Conservation (phyloP, 2,329 filamentous ascomycete species). For the Epichloe scottii region DNA sequence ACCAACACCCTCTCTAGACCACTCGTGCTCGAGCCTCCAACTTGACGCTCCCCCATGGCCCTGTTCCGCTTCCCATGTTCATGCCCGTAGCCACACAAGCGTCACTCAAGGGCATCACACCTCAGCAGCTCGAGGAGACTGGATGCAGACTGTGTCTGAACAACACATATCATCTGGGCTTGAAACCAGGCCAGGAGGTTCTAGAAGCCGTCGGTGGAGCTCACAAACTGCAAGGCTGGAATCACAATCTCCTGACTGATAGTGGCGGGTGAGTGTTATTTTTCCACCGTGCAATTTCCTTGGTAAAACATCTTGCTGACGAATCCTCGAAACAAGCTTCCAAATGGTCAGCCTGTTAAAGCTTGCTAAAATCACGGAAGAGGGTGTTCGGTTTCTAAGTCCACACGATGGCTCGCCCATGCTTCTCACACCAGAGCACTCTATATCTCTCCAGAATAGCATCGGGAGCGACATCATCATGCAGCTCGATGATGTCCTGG, state of each 20-base stretch:
- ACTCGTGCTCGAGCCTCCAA: constrained; percentile 87
- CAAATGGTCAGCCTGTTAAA: constrained; percentile 97
- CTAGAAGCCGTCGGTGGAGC: constrained; percentile 82
- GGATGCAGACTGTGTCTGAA: constrained; percentile 87
- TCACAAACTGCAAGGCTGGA: constrained; percentile 90
- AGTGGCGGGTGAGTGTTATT: constrained; percentile 48
- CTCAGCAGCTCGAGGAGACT: constrained; percentile 80
- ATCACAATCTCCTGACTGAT: constrained; percentile 83
- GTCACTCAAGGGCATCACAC: constrained; percentile 86
- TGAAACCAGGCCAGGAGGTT: constrained; percentile 87
- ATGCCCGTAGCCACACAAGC: constrained; percentile 98
- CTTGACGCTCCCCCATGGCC: constrained; percentile 80
- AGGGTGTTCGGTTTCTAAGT: constrained; percentile 90
- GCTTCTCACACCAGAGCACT: constrained; percentile 95
- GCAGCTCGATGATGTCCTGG: constrained; percentile 97
- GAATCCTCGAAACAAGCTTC: constrained; percentile 49
- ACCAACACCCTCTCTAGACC: constrained; percentile 41
- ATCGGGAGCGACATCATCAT: constrained; percentile 99
- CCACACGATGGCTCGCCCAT: constrained; percentile 92
- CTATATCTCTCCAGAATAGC: constrained; percentile 87
- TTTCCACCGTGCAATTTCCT: neutral
- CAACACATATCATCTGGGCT: constrained; percentile 92
- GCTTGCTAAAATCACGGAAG: constrained; percentile 85
- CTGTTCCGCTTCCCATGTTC: constrained; percentile 83
- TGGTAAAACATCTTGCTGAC: neutral